Percentiles rank a stretch among this genome's conserved stretches.
Evolutionary conservation across 139 green algal genomes (phyloP).

Genomic region (Medakamo hakoo): DNA sequence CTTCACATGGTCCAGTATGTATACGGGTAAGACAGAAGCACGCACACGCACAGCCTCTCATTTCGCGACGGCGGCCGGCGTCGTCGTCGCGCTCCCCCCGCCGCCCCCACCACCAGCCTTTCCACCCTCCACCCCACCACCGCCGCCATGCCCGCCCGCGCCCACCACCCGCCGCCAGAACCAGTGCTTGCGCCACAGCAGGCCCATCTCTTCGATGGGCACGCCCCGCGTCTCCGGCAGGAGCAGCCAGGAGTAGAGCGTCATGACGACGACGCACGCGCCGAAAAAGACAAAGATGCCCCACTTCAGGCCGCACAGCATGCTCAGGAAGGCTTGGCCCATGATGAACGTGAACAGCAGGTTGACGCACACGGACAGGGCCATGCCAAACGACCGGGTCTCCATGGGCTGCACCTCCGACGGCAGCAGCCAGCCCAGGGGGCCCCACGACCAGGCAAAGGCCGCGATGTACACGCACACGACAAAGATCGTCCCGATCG

Average conservation of each 20-base stretch:
- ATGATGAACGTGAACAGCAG: conserved; percentile 52
- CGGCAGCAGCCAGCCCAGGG: conserved; percentile 51
- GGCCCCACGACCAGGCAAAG: conserved; percentile 60
- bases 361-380: conserved; percentile 34
- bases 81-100: too few species aligned
- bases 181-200: conserved; percentile 23
- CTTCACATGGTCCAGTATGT: too few species aligned
- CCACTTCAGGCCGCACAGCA: conserved; percentile 41
- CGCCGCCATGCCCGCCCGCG: too few species aligned
- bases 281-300: conserved; percentile 53
- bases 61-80: too few species aligned
- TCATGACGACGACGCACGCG: conserved; percentile 45
- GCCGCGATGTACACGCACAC: conserved; percentile 56
- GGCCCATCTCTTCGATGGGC: conserved; percentile 34
- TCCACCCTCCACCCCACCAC: too few species aligned
- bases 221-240: conserved; percentile 53
- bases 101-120: too few species aligned
- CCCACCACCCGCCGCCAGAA: conserved; percentile 9
- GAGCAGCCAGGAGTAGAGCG: conserved; percentile 30
- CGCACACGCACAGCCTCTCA: too few species aligned
- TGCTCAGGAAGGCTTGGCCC: conserved; percentile 49
- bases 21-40: too few species aligned
- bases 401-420: conserved; percentile 40
- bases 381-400: conserved; percentile 19
- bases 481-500: conserved; percentile 30